Conservation (phyloP, 768 basidiomycete genomes). For the Neoboletus subvelutipes region DNA sequence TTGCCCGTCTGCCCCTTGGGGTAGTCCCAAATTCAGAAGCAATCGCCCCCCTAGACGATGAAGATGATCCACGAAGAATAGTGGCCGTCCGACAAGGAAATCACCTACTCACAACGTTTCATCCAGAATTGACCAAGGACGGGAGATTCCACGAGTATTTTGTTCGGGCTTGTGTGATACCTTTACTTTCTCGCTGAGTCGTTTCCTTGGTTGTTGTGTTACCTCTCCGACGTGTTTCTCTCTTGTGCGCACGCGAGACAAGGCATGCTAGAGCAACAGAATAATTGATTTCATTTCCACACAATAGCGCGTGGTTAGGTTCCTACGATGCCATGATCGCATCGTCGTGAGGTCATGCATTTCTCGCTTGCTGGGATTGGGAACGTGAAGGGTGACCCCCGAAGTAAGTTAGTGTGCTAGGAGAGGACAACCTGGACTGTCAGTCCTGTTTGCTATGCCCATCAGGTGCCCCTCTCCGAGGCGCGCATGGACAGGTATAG, state of each 20-base stretch:
- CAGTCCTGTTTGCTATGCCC: no score
- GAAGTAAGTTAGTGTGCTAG: no score
- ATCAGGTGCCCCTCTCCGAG: no score
- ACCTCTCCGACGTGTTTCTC: not conserved
- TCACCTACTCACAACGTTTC: slow-evolving; percentile 87
- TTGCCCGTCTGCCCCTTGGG: slow-evolving; percentile 64
- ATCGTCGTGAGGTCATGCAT: no score
- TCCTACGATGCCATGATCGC: no score
- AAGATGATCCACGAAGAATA: slow-evolving; percentile 60
- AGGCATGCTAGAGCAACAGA: not conserved
- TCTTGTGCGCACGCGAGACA: not conserved
- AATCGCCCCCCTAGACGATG: slow-evolving; percentile 38
- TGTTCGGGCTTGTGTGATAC: slow-evolving; percentile 67
- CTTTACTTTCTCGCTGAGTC: slow-evolving; percentile 17
- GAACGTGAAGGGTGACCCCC: no score
- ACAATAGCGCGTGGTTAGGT: not conserved
- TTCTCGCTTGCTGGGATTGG: no score
- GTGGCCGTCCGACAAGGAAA: slow-evolving; percentile 85
- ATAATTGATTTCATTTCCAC: not conserved
- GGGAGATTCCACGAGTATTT: slow-evolving; percentile 92
- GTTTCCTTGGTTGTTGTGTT: not conserved
- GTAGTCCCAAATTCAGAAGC: slow-evolving; percentile 43
- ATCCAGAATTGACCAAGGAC: slow-evolving; percentile 90
- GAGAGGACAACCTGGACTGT: no score
- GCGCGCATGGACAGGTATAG: no score